Conservation (phyloP, 2,329 filamentous ascomycete genomes). For the Sordariomycetes sp. region DNA sequence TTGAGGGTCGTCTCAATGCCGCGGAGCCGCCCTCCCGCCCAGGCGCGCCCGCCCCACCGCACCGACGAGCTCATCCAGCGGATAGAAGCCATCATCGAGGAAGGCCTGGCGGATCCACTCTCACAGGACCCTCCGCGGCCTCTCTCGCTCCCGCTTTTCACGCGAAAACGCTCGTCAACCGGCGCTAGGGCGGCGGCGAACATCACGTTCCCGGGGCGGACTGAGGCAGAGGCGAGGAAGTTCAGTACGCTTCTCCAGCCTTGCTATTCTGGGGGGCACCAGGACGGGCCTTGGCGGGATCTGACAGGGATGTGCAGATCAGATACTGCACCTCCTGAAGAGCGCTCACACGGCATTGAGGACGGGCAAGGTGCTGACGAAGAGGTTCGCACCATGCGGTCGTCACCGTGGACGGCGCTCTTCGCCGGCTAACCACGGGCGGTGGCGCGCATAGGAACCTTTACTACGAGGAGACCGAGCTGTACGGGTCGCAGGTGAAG, state of each 20-base stretch:
- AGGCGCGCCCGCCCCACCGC: not conserved
- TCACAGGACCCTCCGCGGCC: not conserved
- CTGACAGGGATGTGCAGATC: slow-evolving; percentile 27
- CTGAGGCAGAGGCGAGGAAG: slow-evolving; percentile 33
- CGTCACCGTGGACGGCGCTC: not conserved
- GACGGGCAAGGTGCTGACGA: slow-evolving; percentile 44
- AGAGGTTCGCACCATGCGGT: slow-evolving; percentile 35
- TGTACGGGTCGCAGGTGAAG: slow-evolving; percentile 58
- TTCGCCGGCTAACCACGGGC: not conserved
- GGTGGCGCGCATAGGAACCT: slow-evolving; percentile 50
- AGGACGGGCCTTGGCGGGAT: not conserved
- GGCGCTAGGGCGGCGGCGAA: not conserved
- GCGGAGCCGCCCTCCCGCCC: not conserved
- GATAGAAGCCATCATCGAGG: slow-evolving; percentile 24
- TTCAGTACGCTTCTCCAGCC: slow-evolving; percentile 28
- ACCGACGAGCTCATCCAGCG: slow-evolving; percentile 5
- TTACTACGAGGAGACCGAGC: slow-evolving; percentile 64
- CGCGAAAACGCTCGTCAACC: slow-evolving; percentile 3
- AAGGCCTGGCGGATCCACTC: slow-evolving; percentile 13
- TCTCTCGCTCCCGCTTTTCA: slow-evolving; percentile 4
- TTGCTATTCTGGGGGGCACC: not conserved
- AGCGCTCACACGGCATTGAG: slow-evolving; percentile 48
- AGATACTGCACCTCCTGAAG: slow-evolving; percentile 47
- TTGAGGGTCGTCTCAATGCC: not conserved
- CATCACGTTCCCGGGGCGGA: slow-evolving; percentile 36